Conservation (phyloP, 352 stramenopile genomes). For the Peronosclerospora sorghi region DNA sequence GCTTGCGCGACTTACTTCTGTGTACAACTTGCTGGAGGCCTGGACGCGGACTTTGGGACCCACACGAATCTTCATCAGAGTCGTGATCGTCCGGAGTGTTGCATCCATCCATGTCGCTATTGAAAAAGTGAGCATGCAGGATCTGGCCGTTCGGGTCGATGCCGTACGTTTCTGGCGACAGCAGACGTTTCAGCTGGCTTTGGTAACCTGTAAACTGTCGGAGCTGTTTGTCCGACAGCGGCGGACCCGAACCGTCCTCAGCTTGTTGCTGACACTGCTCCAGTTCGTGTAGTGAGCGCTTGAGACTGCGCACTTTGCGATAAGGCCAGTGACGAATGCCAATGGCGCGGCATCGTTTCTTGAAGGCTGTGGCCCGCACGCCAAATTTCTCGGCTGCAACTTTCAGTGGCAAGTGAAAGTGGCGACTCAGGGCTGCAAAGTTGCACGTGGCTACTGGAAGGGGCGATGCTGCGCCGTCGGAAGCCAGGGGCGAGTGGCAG, state of each 20-base stretch:
- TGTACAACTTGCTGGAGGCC: conserved; percentile 16
- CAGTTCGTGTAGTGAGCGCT: conserved; percentile 55
- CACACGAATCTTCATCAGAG: conserved; percentile 43
- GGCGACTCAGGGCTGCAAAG: conserved; percentile 55
- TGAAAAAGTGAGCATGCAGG: conserved; percentile 27
- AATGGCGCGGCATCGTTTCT: conserved; percentile 62
- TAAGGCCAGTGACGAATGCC: conserved; percentile 67
- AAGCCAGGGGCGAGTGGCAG: conserved; percentile 16
- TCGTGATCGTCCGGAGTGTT: conserved; percentile 37
- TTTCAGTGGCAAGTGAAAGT: conserved; percentile 64
- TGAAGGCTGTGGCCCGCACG: conserved; percentile 61
- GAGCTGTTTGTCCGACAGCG: conserved; percentile 67
- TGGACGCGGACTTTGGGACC: conserved; percentile 23
- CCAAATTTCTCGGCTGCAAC: conserved; percentile 62
- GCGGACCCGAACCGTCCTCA: conserved; percentile 24
- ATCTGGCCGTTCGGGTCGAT: conserved; percentile 58
- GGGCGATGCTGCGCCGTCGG: conserved; percentile 5
- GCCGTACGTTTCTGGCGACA: conserved; percentile 70
- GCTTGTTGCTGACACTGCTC: conserved; percentile 53
- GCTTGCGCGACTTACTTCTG: conserved; percentile 31
- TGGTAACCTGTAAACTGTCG: conserved; percentile 58
- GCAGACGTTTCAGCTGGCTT: conserved; percentile 62
- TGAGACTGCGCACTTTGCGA: conserved; percentile 60
- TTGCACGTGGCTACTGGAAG: conserved; percentile 37
- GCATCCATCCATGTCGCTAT: conserved; percentile 14